Percentiles rank a stretch among this genome's conserved stretches.
phyloP scores from a whole-genome alignment of 331 rosid genomes.

The Pyracantha coccinea region DNA sequence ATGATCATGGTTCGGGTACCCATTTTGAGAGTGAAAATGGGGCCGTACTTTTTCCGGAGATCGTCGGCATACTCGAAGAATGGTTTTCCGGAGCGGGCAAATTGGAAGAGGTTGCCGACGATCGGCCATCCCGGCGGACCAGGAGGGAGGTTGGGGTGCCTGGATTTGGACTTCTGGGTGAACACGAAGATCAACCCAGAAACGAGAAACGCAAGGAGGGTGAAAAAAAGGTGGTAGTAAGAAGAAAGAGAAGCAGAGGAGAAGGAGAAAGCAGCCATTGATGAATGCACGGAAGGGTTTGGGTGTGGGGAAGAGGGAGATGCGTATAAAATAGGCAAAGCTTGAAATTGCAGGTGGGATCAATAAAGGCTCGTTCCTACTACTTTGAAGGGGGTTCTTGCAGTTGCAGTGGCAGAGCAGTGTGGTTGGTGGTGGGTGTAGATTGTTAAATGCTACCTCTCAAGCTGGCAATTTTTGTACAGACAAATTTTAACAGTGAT shows the following conservation, averaged over 20 bases:
- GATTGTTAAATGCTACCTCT: not conserved
- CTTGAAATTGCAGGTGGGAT: constrained; percentile 65
- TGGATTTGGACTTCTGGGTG: constrained; percentile 33
- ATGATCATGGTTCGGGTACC: constrained; percentile 68
- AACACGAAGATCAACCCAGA: constrained; percentile 40
- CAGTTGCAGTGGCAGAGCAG: not conserved
- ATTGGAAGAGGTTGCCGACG: constrained; percentile 82
- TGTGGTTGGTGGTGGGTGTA: constrained; percentile 12
- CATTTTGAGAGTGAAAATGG: constrained; percentile 76
- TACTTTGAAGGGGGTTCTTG: not conserved
- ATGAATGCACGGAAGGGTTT: not conserved
- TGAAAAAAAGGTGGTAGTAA: constrained; percentile 35
- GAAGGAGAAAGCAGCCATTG: constrained; percentile 35
- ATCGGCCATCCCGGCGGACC: constrained; percentile 96
- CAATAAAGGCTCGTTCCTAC: constrained; percentile 35
- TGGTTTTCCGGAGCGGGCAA: constrained; percentile 56
- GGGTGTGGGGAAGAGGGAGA: not conserved
- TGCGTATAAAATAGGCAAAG: constrained; percentile 40
- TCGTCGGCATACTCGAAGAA: constrained; percentile 54
- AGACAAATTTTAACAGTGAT: no score
- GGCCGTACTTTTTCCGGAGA: constrained; percentile 32
- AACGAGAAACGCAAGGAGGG: constrained; percentile 37
- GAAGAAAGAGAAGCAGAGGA: constrained; percentile 20
- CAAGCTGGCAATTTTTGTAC: not conserved
- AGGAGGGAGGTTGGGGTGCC: constrained; percentile 50